phyloP scores from a whole-genome alignment of 768 basidiomycete species.

The Amanita phalloides region DNA sequence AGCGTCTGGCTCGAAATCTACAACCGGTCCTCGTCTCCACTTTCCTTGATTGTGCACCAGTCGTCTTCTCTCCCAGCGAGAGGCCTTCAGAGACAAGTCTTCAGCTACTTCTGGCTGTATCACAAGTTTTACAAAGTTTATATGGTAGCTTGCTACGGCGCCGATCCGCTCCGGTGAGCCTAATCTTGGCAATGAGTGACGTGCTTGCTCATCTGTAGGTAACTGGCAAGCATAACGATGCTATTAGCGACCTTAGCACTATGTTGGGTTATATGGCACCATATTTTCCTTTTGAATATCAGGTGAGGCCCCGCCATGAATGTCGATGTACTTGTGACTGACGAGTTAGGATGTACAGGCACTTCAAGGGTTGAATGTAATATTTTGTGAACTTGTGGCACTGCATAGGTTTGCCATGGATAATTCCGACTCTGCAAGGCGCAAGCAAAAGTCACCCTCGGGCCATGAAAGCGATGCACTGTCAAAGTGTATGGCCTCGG shows the following conservation, averaged over 20 bases:
- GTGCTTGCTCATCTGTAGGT: not conserved
- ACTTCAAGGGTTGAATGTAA: conserved; percentile 62
- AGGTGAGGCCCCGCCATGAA: conserved; percentile 25
- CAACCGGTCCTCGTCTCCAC: conserved; percentile 72
- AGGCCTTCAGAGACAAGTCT: conserved; percentile 49
- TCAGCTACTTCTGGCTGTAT: conserved; percentile 45
- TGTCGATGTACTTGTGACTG: not conserved
- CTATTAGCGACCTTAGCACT: conserved; percentile 37
- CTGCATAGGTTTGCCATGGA: conserved; percentile 35
- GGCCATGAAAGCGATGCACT: conserved; percentile 11
- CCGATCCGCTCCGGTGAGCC: not conserved
- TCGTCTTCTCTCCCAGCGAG: conserved; percentile 64
- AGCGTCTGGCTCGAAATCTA: conserved; percentile 68
- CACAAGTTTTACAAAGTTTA: conserved; percentile 45
- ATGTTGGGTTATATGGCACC: conserved; percentile 67
- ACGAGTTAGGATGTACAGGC: conserved; percentile 47
- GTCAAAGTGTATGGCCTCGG: conserved; percentile 30
- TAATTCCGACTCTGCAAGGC: not conserved
- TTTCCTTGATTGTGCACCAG: conserved; percentile 80
- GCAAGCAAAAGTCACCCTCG: not conserved
- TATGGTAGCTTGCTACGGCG: conserved; percentile 45
- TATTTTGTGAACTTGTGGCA: conserved; percentile 70
- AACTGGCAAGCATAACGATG: conserved; percentile 10
- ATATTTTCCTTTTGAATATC: conserved; percentile 75
- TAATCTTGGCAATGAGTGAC: not conserved